Evolutionary conservation across 2,329 filamentous ascomycete species (phyloP), one percentile per base, ranked within the genome.

Genomic region (Phialocephala subalpina): DNA sequence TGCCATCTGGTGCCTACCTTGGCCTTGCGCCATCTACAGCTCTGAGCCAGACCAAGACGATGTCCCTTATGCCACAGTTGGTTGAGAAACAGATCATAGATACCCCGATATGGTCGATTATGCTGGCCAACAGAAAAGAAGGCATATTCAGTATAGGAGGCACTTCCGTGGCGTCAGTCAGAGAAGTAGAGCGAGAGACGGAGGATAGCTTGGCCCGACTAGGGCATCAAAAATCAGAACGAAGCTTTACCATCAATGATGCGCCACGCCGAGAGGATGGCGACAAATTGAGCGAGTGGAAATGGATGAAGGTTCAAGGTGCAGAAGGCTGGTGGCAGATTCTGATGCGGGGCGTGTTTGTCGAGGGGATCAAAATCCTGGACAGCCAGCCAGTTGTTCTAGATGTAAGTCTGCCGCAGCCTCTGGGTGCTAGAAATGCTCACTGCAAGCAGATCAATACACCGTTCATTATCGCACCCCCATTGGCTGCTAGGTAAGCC

Each of bases 261-360:
- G 16, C 33, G 7, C 4, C 20, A 42, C 1, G 59, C 58, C 20
- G 42, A 55, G 47, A 57, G 20, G 45, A 16, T 22, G 20, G 58
- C 2, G 66, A 62, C n/a, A 33, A 36, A 12, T 14, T 29, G 4
- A 27, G 45, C n/a, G 53, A 64, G 4, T 73, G 69, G 70, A 70
- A 69, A 58, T 73, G 70, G 72, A 45, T 65, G 25, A 60, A 67
- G 38, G 70, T 73, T 11, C 68, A 67, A 25, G 72, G 70, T 4
- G 66, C 68, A n/a, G 72, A 72, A 58, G 70, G 70, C 9, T 73
- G 68, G 67, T 72, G 71, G 71, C 70, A 73, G 64, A 67, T 71
- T 3, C 45, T 69, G 0, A 66, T 73, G 67, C 62, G 64, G 58
- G 70, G 69, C 7, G 58, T 73, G 1, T 73, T 67, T 68, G 27